Evolutionary conservation across 2,329 filamentous ascomycete species (phyloP).

Genomic region (Neofusicoccum ribis): DNA sequence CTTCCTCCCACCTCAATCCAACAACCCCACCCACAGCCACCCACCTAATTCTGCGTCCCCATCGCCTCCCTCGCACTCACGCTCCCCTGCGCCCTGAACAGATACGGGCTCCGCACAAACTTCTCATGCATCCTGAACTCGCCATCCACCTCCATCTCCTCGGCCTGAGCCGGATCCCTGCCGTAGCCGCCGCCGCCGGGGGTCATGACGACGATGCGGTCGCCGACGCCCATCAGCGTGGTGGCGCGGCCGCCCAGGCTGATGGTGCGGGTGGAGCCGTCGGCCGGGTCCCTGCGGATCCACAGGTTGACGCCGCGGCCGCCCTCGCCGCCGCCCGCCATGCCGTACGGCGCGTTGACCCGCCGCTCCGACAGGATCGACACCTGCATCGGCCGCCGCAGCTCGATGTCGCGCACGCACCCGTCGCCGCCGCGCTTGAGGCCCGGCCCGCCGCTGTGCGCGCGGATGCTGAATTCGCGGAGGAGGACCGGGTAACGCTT

Average conservation of each 20-base stretch:
- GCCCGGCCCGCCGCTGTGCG: constrained; percentile 62
- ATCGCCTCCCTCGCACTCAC: constrained; percentile 19
- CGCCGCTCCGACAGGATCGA: constrained; percentile 73
- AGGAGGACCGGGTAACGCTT: constrained; percentile 69
- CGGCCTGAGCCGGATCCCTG: not conserved
- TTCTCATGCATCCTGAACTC: constrained; percentile 17
- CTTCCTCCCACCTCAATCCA: no score
- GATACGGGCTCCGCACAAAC: constrained; percentile 6
- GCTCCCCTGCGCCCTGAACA: constrained; percentile 19
- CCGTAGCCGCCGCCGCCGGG: constrained; percentile 82
- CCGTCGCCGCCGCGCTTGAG: constrained; percentile 12
- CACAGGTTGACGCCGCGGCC: constrained; percentile 66
- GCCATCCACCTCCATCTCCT: not conserved
- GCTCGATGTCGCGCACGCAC: constrained; percentile 65
- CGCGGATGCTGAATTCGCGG: constrained; percentile 62
- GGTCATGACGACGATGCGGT: constrained; percentile 75
- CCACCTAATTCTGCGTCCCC: constrained; percentile 5
- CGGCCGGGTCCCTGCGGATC: constrained; percentile 27
- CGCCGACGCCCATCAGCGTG: constrained; percentile 72
- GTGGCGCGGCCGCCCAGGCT: constrained; percentile 80
- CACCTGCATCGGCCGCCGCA: constrained; percentile 68
- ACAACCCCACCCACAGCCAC: not conserved
- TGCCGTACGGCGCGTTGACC: constrained; percentile 71
- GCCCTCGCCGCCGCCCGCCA: constrained; percentile 74
- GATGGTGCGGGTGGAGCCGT: constrained; percentile 60